Percentiles rank a stretch among this genome's conserved stretches.
phyloP scores from a whole-genome alignment of 768 basidiomycete genomes.

The Cyclocybe aegerita region DNA sequence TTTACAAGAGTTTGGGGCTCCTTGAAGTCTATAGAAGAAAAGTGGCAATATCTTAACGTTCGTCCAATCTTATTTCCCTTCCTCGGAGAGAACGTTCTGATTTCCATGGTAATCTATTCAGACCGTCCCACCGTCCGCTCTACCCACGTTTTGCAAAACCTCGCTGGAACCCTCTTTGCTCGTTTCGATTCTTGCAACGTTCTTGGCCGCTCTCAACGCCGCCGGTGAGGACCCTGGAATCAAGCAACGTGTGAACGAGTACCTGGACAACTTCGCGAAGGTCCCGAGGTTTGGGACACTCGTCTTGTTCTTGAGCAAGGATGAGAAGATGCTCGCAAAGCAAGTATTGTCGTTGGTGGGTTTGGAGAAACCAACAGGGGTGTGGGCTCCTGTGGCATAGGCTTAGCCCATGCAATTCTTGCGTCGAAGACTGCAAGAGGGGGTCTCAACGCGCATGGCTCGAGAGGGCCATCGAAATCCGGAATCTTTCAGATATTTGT shows the following conservation, averaged over 20 bases:
- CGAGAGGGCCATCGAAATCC: no score
- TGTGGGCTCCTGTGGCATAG: conserved; percentile 24
- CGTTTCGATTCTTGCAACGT: conserved; percentile 52
- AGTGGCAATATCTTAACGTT: conserved; percentile 64
- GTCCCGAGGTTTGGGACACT: conserved; percentile 68
- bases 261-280: conserved; percentile 50
- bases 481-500: no score
- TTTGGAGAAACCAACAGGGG: conserved; percentile 18
- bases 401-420: not conserved
- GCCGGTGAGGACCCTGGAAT: conserved; percentile 15
- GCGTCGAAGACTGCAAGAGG: no score
- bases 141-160: conserved; percentile 66
- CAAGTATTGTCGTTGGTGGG: conserved; percentile 46
- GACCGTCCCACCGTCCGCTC: conserved; percentile 51
- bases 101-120: conserved; percentile 22
- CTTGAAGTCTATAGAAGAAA: conserved; percentile 35
- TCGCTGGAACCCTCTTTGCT: conserved; percentile 70
- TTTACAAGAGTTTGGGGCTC: conserved; percentile 63
- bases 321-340: conserved; percentile 50
- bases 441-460: no score
- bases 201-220: conserved; percentile 31
- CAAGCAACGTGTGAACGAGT: conserved; percentile 33
- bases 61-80: not conserved
- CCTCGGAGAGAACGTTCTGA: not conserved
- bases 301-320: conserved; percentile 55